Percentiles rank a stretch among this genome's conserved stretches.
These are phyloP conservation scores for Pelargonium fulgidum DNA, from an alignment of 441 rosid genomes.

Conservation along the genomic window DNA sequence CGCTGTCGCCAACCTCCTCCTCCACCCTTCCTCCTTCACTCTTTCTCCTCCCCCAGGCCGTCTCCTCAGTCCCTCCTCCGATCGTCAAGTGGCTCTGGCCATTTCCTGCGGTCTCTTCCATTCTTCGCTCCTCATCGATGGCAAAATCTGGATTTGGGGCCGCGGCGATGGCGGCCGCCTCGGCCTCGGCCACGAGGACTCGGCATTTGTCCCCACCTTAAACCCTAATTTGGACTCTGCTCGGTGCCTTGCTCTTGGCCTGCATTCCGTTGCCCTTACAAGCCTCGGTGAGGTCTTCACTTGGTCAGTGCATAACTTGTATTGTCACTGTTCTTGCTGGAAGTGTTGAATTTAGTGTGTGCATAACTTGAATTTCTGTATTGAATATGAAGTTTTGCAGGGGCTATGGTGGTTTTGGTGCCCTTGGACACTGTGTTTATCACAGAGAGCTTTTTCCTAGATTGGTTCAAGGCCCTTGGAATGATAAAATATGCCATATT, in stretches of 20 bases:
- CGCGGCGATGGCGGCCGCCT: constrained; percentile 89
- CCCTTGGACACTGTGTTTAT: constrained; percentile 83
- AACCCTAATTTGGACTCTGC: constrained; percentile 57
- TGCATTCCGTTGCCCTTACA: constrained; percentile 76
- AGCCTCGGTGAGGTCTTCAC: constrained; percentile 61
- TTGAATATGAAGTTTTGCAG: constrained; percentile 51
- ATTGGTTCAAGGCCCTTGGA: constrained; percentile 68
- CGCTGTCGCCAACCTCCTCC: constrained; percentile 48
- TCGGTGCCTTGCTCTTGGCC: constrained; percentile 52
- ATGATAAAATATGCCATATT: constrained; percentile 43
- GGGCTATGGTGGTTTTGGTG: constrained; percentile 98
- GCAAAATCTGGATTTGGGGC: constrained; percentile 81
- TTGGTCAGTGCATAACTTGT: constrained; percentile 48
- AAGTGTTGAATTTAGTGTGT: background rate
- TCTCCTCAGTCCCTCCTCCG: constrained; percentile 15
- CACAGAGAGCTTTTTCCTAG: constrained; percentile 77
- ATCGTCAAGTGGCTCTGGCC: constrained; percentile 28
- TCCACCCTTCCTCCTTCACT: constrained; percentile 36
- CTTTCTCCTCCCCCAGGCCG: constrained; percentile 58
- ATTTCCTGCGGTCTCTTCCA: constrained; percentile 81
- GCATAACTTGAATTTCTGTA: constrained; percentile 14
- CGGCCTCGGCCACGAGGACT: constrained; percentile 75
- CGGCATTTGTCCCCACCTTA: constrained; percentile 59
- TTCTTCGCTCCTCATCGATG: constrained; percentile 54
- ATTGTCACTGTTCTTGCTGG: background rate